Conservation (phyloP, 208 protist genomes). For the Leishmania martiniquensis region DNA sequence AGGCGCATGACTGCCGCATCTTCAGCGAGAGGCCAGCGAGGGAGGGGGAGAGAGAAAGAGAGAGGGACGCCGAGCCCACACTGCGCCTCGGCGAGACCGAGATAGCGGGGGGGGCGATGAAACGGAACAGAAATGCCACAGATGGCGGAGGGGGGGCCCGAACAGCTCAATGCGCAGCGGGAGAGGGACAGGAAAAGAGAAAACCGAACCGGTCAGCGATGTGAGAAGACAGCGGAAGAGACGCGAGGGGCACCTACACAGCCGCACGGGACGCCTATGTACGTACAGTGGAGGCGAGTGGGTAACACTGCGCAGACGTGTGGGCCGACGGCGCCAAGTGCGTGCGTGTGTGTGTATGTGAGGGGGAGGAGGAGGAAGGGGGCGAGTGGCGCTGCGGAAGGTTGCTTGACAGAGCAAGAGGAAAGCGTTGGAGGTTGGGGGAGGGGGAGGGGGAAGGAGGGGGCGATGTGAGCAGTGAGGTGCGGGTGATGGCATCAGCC, state of each 20-base stretch:
- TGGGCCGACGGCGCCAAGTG: background rate
- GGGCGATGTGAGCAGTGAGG: background rate
- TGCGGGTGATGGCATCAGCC: too few relatives aligned
- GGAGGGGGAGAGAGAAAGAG: background rate
- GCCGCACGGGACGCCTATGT: background rate
- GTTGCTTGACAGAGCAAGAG: too few relatives aligned
- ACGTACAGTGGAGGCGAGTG: background rate
- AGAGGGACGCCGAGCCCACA: too few relatives aligned
- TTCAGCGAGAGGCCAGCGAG: background rate
- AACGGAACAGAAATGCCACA: background rate
- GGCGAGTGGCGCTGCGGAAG: too few relatives aligned
- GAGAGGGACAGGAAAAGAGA: background rate
- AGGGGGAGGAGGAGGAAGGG: background rate
- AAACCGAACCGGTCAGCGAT: background rate
- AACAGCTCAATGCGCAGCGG: background rate
- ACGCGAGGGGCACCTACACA: background rate
- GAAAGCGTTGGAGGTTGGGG: too few relatives aligned
- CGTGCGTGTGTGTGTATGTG: background rate
- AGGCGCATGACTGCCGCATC: slow-evolving; percentile 11
- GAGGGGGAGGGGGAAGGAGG: background rate
- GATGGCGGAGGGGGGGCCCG: too few relatives aligned
- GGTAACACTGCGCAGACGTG: background rate
- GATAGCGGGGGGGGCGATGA: background rate
- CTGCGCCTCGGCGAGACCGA: background rate
- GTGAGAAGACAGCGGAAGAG: background rate